phyloP scores from a whole-genome alignment of 2,329 filamentous ascomycete species.

The Aaosphaeria arxii region DNA sequence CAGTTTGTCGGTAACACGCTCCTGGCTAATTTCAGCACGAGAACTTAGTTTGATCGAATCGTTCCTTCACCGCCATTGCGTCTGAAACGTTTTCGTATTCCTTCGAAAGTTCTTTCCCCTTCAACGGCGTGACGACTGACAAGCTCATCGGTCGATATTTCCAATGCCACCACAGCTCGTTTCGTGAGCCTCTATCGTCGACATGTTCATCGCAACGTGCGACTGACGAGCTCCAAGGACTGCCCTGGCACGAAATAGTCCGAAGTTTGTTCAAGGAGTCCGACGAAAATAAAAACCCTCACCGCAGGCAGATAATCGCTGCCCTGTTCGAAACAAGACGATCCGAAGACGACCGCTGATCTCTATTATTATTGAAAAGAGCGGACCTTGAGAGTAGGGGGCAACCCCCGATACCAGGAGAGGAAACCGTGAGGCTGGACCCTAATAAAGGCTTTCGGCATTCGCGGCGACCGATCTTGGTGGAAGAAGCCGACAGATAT shows the following conservation, averaged over 20 bases:
- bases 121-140: not conserved
- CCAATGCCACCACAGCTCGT: too few species aligned
- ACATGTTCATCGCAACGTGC: not conserved
- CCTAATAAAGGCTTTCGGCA: conserved; percentile 18
- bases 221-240: not conserved
- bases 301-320: not conserved
- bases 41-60: too few species aligned
- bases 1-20: too few species aligned
- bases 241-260: not conserved
- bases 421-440: conserved; percentile 20
- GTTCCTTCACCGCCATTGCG: too few species aligned
- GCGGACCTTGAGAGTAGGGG: conserved; percentile 25
- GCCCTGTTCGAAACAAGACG: not conserved
- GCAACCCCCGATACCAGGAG: conserved; percentile 18
- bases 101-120: not conserved
- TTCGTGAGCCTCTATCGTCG: not conserved
- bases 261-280: not conserved
- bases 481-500: conserved; percentile 36
- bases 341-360: not conserved
- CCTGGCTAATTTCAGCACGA: too few species aligned
- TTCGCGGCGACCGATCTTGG: conserved; percentile 16
- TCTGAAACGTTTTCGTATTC: too few species aligned
- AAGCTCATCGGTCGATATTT: not conserved
- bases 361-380: not conserved
- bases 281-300: not conserved